These are phyloP conservation scores for Tulasnella sp. DNA, from an alignment of 768 basidiomycete genomes.

Conservation along the genomic window DNA sequence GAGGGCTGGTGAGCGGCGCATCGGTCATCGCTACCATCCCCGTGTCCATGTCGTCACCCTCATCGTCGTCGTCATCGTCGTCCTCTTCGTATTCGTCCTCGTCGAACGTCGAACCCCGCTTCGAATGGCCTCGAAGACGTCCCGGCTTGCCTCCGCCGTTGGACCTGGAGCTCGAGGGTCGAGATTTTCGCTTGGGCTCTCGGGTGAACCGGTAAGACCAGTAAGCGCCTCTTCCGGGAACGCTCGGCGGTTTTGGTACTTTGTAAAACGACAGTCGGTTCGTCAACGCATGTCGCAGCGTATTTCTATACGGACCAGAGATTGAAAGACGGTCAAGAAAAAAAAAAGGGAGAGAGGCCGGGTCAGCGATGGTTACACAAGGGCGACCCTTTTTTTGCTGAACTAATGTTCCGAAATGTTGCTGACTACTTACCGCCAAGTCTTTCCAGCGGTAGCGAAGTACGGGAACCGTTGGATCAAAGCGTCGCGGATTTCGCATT, in stretches of 20 bases:
- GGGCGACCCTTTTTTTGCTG: neutral
- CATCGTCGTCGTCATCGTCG: neutral
- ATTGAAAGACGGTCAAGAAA: too few relatives aligned
- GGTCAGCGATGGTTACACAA: too few relatives aligned
- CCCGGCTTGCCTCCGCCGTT: neutral
- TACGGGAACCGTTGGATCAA: constrained; percentile 12
- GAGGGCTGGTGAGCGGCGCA: too few relatives aligned
- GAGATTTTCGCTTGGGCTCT: constrained; percentile 2
- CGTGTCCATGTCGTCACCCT: neutral
- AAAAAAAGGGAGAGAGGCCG: neutral
- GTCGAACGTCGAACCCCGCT: neutral
- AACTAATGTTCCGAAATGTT: neutral
- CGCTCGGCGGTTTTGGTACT: constrained; percentile 15
- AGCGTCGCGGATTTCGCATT: constrained; percentile 20
- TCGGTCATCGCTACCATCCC: too few relatives aligned
- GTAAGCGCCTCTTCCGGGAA: constrained; percentile 19
- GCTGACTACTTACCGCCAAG: constrained; percentile 22
- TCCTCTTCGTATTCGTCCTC: neutral
- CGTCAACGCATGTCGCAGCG: constrained; percentile 16
- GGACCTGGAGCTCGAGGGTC: neutral
- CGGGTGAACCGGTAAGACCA: constrained; percentile 15
- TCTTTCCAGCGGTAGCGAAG: constrained; percentile 17
- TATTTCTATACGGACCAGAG: constrained; percentile 11
- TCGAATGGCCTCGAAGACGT: neutral
- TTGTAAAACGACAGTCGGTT: constrained; percentile 20